These are phyloP conservation scores for Theobroma grandiflorum DNA, from an alignment of 441 rosid species.

Conservation along the genomic window DNA sequence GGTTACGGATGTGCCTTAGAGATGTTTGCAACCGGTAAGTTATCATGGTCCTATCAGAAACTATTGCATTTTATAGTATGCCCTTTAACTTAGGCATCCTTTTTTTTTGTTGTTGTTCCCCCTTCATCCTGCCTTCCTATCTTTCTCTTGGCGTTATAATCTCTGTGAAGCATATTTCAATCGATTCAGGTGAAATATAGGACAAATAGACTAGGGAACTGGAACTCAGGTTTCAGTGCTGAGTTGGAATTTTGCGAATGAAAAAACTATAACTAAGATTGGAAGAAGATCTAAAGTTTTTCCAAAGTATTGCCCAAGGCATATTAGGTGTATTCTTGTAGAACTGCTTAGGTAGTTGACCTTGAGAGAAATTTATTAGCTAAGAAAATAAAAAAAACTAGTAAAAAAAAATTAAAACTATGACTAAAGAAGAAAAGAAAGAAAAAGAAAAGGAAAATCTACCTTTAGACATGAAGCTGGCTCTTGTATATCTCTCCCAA, in stretches of 20 bases:
- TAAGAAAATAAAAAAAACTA: neutral
- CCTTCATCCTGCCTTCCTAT: neutral
- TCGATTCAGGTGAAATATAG: neutral
- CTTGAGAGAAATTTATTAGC: neutral
- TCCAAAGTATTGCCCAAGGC: neutral
- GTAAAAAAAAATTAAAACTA: neutral
- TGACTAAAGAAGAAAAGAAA: neutral
- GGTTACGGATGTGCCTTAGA: constrained; percentile 98
- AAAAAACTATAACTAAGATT: neutral
- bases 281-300: neutral
- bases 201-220: neutral
- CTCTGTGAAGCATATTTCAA: constrained; percentile 7
- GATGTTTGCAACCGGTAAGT: constrained; percentile 96
- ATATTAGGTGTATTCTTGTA: neutral
- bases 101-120: constrained; percentile 2
- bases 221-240: neutral
- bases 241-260: neutral
- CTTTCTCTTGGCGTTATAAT: neutral
- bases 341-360: neutral
- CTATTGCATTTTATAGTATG: neutral
- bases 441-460: neutral
- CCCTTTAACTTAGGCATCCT: neutral
- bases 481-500: neutral
- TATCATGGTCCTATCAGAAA: constrained; percentile 9
- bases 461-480: neutral